Evolutionary conservation across 306 rosid species (phyloP), one percentile per base, ranked within the genome.

Genomic region (Argentina anserina): DNA sequence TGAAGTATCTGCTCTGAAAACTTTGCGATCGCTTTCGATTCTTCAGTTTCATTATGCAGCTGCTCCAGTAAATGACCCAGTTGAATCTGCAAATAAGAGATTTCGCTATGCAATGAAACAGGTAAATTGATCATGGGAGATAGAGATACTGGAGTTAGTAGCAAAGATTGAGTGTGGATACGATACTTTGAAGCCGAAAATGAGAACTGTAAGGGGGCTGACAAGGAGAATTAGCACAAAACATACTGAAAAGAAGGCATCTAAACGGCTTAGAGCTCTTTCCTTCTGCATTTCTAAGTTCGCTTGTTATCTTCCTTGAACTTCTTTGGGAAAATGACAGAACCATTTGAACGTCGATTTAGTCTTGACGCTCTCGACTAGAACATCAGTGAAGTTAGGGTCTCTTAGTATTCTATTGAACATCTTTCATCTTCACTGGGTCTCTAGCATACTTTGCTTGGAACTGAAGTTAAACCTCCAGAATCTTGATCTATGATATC

Each of bases 51-150:
- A 4, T 76, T 37, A 39, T 61, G 74, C 39, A 76, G 63, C 67
- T 68, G 74, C 47, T 68, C 45, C 69, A 67, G 74, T 20, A 68
- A 76, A 11, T 17, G 0, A 29, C 79, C 74, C n/a, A 76, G 26
- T 36, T 68, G 50, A 62, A 47, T 67, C 62, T 76, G 79, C 56
- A 58, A 39, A 59, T 17, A 62, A 47, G 79, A 29, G 20, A 76
- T n/a, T 21, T 58, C 68, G 17, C 36, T 15, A 2, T 46, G 68
- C 64, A 75, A 61, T 12, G 49, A 75, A 43, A 41, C 33, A 67
- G 73, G 74, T 28, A 67, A n/a, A 46, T 29, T 40, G 9, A 28
- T 46, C 72, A 9, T 28, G 23, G 13, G 62, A 52, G 6, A 9
- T 4, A 37, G 62, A 75, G 15, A 17, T 18, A 39, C 2, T 37